These are phyloP conservation scores for Pyrenophora graminea DNA, from an alignment of 2,329 filamentous ascomycete species.

Conservation along the genomic window DNA sequence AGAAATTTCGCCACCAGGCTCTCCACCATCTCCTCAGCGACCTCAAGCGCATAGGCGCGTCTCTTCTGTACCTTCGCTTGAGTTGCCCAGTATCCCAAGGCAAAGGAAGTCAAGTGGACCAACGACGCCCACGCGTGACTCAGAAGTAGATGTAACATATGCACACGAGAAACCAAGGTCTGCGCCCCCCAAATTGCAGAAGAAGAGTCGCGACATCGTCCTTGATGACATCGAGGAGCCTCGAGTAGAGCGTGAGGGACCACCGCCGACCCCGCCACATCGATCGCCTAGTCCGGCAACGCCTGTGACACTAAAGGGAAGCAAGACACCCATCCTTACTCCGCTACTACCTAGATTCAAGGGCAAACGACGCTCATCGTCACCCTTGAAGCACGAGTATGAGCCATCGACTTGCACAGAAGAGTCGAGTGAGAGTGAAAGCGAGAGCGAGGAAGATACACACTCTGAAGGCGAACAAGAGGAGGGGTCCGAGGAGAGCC, in stretches of 20 bases:
- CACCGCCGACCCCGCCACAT: conserved; percentile 56
- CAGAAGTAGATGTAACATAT: conserved; percentile 12
- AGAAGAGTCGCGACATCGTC: conserved; percentile 21
- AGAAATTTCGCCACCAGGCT: conserved; percentile 26
- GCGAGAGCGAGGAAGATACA: conserved; percentile 58
- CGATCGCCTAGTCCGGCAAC: conserved; percentile 57
- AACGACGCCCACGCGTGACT: conserved; percentile 37
- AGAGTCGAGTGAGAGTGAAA: conserved; percentile 59
- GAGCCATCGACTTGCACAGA: conserved; percentile 77
- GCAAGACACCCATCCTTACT: conserved; percentile 53
- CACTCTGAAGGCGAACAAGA: conserved; percentile 49
- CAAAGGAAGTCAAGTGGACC: conserved; percentile 49
- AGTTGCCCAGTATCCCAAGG: conserved; percentile 53
- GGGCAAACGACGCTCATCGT: conserved; percentile 75
- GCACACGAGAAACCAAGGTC: conserved; percentile 29
- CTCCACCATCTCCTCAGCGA: conserved; percentile 32
- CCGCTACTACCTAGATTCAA: conserved; percentile 51
- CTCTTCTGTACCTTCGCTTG: conserved; percentile 54
- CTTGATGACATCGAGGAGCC: conserved; percentile 17
- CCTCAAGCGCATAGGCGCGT: conserved; percentile 49
- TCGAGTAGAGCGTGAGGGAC: conserved; percentile 27
- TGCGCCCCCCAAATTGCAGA: conserved; percentile 37
- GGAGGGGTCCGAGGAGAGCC: conserved; percentile 55
- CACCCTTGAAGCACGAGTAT: conserved; percentile 96
- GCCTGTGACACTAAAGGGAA: conserved; percentile 51